Evolutionary conservation across 2,329 filamentous ascomycete genomes (phyloP).

Genomic region (Fusarium sp.): DNA sequence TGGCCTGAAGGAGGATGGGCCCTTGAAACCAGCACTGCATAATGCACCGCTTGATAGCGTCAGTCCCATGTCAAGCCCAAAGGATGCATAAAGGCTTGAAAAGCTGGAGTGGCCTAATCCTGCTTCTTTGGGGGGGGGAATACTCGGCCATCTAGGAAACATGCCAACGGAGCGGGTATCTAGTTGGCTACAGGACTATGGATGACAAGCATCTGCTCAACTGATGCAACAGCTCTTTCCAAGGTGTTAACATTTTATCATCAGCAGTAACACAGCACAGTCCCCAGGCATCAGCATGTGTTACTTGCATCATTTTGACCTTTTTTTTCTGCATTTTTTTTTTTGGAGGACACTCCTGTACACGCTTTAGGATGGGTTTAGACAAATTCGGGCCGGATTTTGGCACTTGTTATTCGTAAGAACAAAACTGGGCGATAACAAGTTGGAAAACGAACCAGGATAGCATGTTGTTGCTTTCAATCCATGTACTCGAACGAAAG

Average conservation of each 20-base stretch:
- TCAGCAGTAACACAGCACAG: not conserved
- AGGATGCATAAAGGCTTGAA: conserved; percentile 13
- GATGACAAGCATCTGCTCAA: conserved; percentile 13
- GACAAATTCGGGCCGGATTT: conserved; percentile 24
- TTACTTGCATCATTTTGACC: conserved; percentile 18
- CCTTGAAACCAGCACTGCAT: conserved; percentile 82
- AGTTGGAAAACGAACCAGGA: conserved; percentile 3
- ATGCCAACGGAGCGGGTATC: conserved; percentile 44
- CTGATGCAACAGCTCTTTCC: conserved; percentile 1
- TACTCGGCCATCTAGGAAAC: not conserved
- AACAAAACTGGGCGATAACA: conserved; percentile 1
- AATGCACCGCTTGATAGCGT: conserved; percentile 84
- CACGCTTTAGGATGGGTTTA: conserved; percentile 38
- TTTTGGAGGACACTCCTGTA: conserved; percentile 26
- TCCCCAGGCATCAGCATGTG: not conserved
- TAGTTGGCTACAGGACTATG: conserved; percentile 32
- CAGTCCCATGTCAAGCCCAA: conserved; percentile 59
- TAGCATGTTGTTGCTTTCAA: conserved; percentile 3
- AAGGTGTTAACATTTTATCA: not conserved
- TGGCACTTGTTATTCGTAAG: conserved; percentile 14
- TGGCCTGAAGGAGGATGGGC: conserved; percentile 59
- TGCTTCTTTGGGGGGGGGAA: not conserved
- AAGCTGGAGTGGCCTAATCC: not conserved
- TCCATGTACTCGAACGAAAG: conserved; percentile 30
- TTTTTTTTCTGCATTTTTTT: conserved; percentile 21